Evolutionary conservation across 495 filamentous ascomycete genomes (phyloP).

Genomic region (Astrocystis sublimbata): DNA sequence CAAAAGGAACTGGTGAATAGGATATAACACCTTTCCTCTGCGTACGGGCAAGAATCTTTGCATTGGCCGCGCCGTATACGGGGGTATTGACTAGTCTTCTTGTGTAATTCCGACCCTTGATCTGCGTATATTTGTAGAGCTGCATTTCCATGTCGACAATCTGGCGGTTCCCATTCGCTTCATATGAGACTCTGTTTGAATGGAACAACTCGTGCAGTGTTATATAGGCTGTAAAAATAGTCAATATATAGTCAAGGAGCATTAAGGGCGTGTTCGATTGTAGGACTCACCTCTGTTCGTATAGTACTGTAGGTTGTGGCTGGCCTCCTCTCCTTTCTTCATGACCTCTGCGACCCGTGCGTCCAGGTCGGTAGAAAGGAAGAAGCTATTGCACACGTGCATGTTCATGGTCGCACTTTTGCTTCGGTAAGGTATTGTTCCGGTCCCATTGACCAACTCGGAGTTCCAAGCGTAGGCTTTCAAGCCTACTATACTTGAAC

Average conservation of each 20-base stretch:
- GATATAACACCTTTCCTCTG: not conserved
- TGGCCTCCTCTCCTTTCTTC: no score
- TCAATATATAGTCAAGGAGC: conserved; percentile 1
- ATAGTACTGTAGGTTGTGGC: conserved; percentile 1
- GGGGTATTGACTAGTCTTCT: not conserved
- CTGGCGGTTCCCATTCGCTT: not conserved
- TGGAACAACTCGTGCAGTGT: not conserved
- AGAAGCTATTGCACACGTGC: no score
- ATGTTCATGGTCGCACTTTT: conserved; percentile 1
- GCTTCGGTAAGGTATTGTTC: not conserved
- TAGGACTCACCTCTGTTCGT: conserved; percentile 1
- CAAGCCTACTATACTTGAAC: not conserved
- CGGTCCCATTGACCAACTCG: not conserved
- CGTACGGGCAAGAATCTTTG: not conserved
- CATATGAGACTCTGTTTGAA: not conserved
- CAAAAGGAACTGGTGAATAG: not conserved
- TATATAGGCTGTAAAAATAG: not conserved
- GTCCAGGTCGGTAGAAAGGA: no score
- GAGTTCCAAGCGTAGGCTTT: conserved; percentile 5
- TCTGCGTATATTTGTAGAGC: not conserved
- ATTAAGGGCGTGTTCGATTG: conserved; percentile 5
- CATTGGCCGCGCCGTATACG: not conserved
- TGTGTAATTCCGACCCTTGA: not conserved
- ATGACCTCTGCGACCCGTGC: no score
- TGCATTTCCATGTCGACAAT: not conserved